phyloP scores from a whole-genome alignment of 495 filamentous ascomycete species.

The Neurospora discreta region DNA sequence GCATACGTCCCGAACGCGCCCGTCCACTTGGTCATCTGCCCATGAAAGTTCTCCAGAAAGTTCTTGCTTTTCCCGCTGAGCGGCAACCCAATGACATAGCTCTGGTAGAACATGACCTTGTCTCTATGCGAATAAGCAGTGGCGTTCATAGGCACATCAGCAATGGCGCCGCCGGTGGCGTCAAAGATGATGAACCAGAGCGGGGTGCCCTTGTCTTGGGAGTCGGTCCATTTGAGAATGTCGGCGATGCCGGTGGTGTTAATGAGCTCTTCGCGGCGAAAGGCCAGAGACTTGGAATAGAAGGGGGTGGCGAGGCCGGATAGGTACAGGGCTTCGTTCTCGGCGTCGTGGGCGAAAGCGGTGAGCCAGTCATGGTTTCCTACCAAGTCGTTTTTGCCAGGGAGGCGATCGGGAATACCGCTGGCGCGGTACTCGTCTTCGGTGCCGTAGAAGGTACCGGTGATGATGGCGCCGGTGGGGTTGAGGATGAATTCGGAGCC shows the following conservation, averaged over 20 bases:
- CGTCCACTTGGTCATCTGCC: conserved; percentile 21
- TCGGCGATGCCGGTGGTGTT: conserved; percentile 25
- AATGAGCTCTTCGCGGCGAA: conserved; percentile 35
- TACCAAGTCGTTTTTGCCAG: conserved; percentile 21
- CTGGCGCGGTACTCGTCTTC: conserved; percentile 37
- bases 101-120: conserved; percentile 47
- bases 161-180: conserved; percentile 43
- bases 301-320: conserved; percentile 38
- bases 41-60: conserved; percentile 42
- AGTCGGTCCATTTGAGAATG: conserved; percentile 43
- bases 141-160: conserved; percentile 29
- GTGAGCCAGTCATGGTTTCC: conserved; percentile 48
- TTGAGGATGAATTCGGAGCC: conserved; percentile 40
- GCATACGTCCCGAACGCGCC: conserved; percentile 46
- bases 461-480: conserved; percentile 38
- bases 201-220: conserved; percentile 31
- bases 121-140: conserved; percentile 50
- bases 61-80: conserved; percentile 26
- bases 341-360: conserved; percentile 35
- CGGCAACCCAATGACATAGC: conserved; percentile 43
- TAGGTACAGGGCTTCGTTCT: conserved; percentile 35
- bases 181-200: conserved; percentile 49
- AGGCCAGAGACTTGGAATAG: conserved; percentile 42
- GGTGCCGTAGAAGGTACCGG: conserved; percentile 42
- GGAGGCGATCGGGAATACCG: conserved; percentile 35